Evolutionary conservation across 352 stramenopile species (phyloP).

Genomic region (Phytophthora lateralis): DNA sequence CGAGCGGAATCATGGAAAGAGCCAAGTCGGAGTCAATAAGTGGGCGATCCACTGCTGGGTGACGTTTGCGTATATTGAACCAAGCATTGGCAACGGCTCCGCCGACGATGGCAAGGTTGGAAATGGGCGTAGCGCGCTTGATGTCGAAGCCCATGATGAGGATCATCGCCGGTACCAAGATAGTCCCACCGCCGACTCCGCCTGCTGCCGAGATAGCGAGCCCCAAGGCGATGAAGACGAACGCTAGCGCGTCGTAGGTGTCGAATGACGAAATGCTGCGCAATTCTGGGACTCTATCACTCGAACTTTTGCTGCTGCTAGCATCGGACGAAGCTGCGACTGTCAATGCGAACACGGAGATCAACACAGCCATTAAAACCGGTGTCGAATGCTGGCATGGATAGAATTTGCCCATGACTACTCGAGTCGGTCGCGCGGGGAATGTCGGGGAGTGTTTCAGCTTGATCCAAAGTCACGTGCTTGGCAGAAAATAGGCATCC

Average conservation of each 20-base stretch:
- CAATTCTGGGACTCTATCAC: slow-evolving; percentile 17
- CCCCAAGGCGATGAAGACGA: slow-evolving; percentile 44
- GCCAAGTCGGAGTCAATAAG: slow-evolving; percentile 63
- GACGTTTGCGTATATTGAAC: slow-evolving; percentile 61
- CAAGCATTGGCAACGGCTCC: slow-evolving; percentile 57
- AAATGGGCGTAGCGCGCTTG: slow-evolving; percentile 56
- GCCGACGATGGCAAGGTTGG: slow-evolving; percentile 61
- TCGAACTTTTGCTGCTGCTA: slow-evolving; percentile 10
- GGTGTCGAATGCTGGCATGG: background rate
- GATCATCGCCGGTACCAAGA: slow-evolving; percentile 54
- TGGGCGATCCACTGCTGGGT: slow-evolving; percentile 50
- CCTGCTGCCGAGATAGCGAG: slow-evolving; percentile 49
- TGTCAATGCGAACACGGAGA: slow-evolving; percentile 5
- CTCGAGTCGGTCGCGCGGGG: background rate
- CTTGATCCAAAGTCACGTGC: background rate
- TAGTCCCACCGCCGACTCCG: slow-evolving; percentile 51
- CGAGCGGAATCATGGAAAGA: slow-evolving; percentile 54
- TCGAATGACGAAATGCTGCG: slow-evolving; percentile 39
- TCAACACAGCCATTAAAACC: slow-evolving; percentile 4
- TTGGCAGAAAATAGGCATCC: slow-evolving; percentile 10
- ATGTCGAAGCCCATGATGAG: slow-evolving; percentile 64
- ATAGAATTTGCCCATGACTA: slow-evolving; percentile 4
- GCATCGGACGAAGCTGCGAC: slow-evolving; percentile 6
- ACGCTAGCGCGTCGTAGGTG: slow-evolving; percentile 39
- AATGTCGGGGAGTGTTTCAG: slow-evolving; percentile 15